Conservation (phyloP, 2,329 filamentous ascomycete genomes). For the Macroventuria anomochaeta region DNA sequence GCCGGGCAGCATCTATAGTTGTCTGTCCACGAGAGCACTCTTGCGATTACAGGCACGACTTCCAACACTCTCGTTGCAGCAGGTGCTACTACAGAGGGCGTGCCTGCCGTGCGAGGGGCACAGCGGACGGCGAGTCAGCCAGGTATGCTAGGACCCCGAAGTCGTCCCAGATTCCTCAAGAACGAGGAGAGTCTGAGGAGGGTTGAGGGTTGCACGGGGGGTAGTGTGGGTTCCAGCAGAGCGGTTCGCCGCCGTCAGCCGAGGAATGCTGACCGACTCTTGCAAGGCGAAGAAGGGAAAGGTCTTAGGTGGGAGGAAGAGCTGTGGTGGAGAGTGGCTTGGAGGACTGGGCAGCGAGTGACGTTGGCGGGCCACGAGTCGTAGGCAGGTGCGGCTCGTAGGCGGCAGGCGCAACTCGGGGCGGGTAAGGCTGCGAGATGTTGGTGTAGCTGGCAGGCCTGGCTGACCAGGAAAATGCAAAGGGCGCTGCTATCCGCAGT, state of each 20-base stretch:
- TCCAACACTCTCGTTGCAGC: conserved; percentile 1
- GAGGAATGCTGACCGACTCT: conserved; percentile 36
- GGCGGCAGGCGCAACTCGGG: conserved; percentile 25
- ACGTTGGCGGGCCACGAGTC: conserved; percentile 38
- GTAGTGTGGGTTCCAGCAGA: conserved; percentile 35
- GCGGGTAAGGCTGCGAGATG: conserved; percentile 16
- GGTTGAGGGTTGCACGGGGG: conserved; percentile 31
- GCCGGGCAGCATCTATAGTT: conserved; percentile 36
- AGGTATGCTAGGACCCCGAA: conserved; percentile 5
- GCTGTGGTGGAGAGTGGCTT: conserved; percentile 16
- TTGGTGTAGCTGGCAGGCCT: conserved; percentile 3
- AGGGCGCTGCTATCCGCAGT: conserved; percentile 6
- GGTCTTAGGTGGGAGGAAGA: background rate
- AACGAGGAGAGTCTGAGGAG: conserved; percentile 25
- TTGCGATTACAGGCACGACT: background rate
- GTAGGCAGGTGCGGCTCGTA: conserved; percentile 34
- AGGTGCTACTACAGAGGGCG: conserved; percentile 1
- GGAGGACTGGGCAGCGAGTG: conserved; percentile 29
- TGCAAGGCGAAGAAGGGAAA: conserved; percentile 4
- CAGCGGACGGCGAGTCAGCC: conserved; percentile 16
- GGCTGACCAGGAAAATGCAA: conserved; percentile 1
- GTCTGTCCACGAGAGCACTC: background rate
- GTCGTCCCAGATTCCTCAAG: conserved; percentile 14
- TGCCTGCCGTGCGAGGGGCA: conserved; percentile 14
- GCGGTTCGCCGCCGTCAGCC: conserved; percentile 42